Base-by-base conservation (phyloP, 1,284 basidiomycete species). In the Afroboletus lepidellus region DNA sequence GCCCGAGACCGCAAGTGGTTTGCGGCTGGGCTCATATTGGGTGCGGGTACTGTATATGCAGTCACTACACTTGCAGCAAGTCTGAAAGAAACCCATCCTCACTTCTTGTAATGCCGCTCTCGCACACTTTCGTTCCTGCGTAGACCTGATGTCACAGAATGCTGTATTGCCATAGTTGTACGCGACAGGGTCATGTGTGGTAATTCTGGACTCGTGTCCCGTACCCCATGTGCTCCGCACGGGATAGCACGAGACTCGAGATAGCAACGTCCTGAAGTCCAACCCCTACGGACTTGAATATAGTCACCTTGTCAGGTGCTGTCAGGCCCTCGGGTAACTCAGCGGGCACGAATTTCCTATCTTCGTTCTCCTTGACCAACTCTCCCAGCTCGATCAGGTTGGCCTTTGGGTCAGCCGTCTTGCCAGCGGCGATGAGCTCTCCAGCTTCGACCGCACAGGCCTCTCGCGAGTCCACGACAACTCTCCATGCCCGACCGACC, bases 201-300 rank as follows among this genome's bases (percentile, higher is more conserved):
- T 75, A 79, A 20, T 64, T 60, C 3, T 70, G 61, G 9, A 81
- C 61, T 3, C 55, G 48, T 15, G 64, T 72, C 5, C 80, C 78
- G 3, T 71, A 57, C 3, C 70, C 71, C 51, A 70, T 63, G 42
- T 62, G 56, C 47, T 72, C 60, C 3, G 79, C 80, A 18, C 60
- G 64, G 8, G 73, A 65, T 3, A 78, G 67, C 3, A 81, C 73
- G 8, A 75, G 66, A 25, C 56, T 62, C 13, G 87, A 79, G 56
- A 91, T 87, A 0, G 81, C 85, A 3, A 86, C 85, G 59, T 91
- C 87, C 60, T 90, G 88, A n/a, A 86, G 65, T 1, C 85, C 87
- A 8, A 90, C 71, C 2, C 88, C 89, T 1, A 91, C 88, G 0
- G 85, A 87, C 67, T 90, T 91, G 75, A 89, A 91, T 45, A 91